Evolutionary conservation across 225 moss, liverwort and hornwort species (phyloP), one percentile per base, ranked within the genome.

Genomic region (Pseudisothecium myosuroides): DNA sequence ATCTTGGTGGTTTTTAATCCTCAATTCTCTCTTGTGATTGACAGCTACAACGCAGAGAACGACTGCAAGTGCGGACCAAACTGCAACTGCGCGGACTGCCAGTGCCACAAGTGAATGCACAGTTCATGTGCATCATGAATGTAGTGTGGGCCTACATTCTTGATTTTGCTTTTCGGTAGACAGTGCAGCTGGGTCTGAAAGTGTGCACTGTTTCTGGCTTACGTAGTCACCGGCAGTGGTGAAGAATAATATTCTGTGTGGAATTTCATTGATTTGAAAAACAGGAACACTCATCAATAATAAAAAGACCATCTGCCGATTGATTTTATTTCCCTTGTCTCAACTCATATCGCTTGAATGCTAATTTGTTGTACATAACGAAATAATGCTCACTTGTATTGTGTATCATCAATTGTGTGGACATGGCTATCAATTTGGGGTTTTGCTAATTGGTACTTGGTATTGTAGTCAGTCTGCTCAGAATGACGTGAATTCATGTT

Each of bases 1-100:
- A 14, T 31, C 10, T 17, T 14, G 29, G 54, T 24, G 54, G 26
- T 41, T 32, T 39, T 23, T 72, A 73, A 50, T 52, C 60, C n/a
- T 32, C 24, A 49, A 26, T 69, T 67, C 27, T 83, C 31, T 36
- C 59, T 23, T 88, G 81, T 77, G 59, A n/a, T 65, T 65, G 54
- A 14, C 89, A 89, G 89, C 91, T 90, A 80, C 92, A 87, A 88
- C 41, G 69, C 56, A 11, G 87, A 90, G 90, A 88, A 90, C 55
- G 92, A 92, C 86, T 89, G 89, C 89, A 81, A 89, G 89, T 89
- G 89, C 86, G 89, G 89, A 34, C 86, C 89, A 5, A 87, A 76
- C 47, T 92, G 92, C 84, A 90, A 90, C 17, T 92, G 92, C 81
- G 90, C 75, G 43, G 84, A 89, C 63, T 92, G 92, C 88, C 69